phyloP scores from a whole-genome alignment of 305 asterid species.

The Rubia tinctorum region DNA sequence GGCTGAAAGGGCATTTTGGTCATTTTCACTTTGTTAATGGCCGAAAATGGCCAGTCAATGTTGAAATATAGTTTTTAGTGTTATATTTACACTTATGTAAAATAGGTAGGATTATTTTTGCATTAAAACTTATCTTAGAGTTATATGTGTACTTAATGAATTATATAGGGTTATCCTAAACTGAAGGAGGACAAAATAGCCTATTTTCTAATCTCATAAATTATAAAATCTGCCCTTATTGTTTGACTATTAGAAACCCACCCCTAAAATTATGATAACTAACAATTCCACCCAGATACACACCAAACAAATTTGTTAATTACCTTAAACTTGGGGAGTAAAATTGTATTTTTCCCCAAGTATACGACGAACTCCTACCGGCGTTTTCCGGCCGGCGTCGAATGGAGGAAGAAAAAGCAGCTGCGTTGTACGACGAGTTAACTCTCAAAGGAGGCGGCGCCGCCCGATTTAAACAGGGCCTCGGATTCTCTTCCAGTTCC shows the following conservation, averaged over 20 bases:
- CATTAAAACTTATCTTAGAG: too few relatives aligned
- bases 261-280: neutral
- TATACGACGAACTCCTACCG: neutral
- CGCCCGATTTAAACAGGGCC: conserved; percentile 86
- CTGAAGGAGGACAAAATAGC: too few relatives aligned
- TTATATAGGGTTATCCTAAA: too few relatives aligned
- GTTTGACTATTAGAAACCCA: neutral
- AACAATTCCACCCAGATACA: too few relatives aligned
- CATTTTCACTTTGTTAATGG: too few relatives aligned
- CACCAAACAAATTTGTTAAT: neutral
- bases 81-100: too few relatives aligned
- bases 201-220: neutral
- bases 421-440: conserved; percentile 85
- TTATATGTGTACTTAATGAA: too few relatives aligned
- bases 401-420: conserved; percentile 91
- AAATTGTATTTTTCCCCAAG: neutral
- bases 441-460: conserved; percentile 85
- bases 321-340: neutral
- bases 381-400: neutral
- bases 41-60: too few relatives aligned
- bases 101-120: too few relatives aligned
- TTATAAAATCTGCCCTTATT: neutral
- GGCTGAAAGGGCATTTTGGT: too few relatives aligned
- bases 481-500: conserved; percentile 59
- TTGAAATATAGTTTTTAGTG: too few relatives aligned